These are phyloP conservation scores for Boletus insuetus DNA, from an alignment of 768 basidiomycete species.

Conservation along the genomic window DNA sequence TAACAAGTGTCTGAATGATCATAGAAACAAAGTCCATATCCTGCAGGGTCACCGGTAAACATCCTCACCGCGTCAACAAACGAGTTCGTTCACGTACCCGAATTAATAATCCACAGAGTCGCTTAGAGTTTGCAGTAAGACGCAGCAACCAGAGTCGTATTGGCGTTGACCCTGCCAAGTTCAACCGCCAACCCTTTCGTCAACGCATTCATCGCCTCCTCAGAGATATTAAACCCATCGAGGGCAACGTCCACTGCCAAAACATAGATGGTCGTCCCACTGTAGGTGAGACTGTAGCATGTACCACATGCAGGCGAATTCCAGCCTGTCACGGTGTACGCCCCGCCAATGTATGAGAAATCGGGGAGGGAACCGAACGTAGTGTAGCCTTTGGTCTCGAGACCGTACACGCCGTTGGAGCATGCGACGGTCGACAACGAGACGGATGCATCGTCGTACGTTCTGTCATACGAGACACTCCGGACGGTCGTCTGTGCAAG, in stretches of 20 bases:
- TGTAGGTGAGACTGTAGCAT: constrained; percentile 32
- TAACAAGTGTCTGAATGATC: too few relatives aligned
- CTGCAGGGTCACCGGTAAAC: too few relatives aligned
- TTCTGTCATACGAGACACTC: constrained; percentile 31
- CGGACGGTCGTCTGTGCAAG: constrained; percentile 10
- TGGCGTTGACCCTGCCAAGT: constrained; percentile 48
- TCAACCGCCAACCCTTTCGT: constrained; percentile 46
- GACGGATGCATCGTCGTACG: constrained; percentile 27
- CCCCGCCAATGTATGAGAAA: constrained; percentile 36
- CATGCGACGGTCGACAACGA: constrained; percentile 29
- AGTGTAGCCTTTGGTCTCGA: constrained; percentile 30
- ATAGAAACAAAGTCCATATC: too few relatives aligned
- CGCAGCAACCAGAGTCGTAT: constrained; percentile 39
- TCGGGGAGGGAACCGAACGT: constrained; percentile 32
- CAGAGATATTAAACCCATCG: constrained; percentile 43
- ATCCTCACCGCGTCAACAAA: too few relatives aligned
- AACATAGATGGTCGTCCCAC: constrained; percentile 12
- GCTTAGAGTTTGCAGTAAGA: constrained; percentile 44
- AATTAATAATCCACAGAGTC: too few relatives aligned
- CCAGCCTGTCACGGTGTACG: constrained; percentile 30
- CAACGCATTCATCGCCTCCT: constrained; percentile 52
- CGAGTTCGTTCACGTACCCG: too few relatives aligned
- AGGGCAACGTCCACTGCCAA: constrained; percentile 30
- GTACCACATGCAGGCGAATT: constrained; percentile 32
- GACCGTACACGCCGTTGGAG: constrained; percentile 34